Conservation (phyloP, 768 basidiomycete genomes). For the Leucogyrophana mollusca region DNA sequence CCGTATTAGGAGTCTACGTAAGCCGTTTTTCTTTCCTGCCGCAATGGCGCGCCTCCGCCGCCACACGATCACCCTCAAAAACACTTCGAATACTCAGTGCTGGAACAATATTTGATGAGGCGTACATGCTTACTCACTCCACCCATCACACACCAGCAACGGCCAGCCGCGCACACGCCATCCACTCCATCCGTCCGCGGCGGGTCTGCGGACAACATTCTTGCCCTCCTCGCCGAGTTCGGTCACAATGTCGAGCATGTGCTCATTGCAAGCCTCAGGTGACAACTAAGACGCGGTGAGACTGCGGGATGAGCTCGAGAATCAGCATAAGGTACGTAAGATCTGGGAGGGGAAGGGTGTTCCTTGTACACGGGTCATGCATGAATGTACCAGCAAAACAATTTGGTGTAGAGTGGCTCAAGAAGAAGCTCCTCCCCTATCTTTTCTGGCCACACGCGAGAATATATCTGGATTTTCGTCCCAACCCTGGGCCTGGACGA, state of each 20-base stretch:
- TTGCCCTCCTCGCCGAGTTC: constrained; percentile 55
- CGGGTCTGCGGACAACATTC: constrained; percentile 68
- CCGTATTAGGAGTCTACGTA: too few species aligned
- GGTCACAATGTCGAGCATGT: constrained; percentile 51
- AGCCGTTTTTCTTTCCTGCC: too few species aligned
- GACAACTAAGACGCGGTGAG: constrained; percentile 67
- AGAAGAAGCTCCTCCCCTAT: too few species aligned
- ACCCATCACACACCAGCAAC: constrained; percentile 56
- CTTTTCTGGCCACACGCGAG: too few species aligned
- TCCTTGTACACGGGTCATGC: constrained; percentile 79
- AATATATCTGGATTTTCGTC: too few species aligned
- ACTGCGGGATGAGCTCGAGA: constrained; percentile 63
- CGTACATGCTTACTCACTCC: constrained; percentile 65
- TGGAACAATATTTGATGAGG: constrained; percentile 79
- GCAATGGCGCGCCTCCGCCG: constrained; percentile 30
- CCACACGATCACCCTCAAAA: constrained; percentile 23
- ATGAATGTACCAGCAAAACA: too few species aligned
- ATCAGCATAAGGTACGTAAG: constrained; percentile 72
- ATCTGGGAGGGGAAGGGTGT: constrained; percentile 70
- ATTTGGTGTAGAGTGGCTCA: too few species aligned
- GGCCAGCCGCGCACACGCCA: constrained; percentile 69
- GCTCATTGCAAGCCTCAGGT: constrained; percentile 71
- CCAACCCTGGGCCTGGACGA: too few species aligned
- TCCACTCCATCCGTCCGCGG: constrained; percentile 65
- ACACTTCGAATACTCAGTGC: constrained; percentile 75